Conservation (phyloP, 176 grass and related monocot genomes). For the Bromus sterilis region DNA sequence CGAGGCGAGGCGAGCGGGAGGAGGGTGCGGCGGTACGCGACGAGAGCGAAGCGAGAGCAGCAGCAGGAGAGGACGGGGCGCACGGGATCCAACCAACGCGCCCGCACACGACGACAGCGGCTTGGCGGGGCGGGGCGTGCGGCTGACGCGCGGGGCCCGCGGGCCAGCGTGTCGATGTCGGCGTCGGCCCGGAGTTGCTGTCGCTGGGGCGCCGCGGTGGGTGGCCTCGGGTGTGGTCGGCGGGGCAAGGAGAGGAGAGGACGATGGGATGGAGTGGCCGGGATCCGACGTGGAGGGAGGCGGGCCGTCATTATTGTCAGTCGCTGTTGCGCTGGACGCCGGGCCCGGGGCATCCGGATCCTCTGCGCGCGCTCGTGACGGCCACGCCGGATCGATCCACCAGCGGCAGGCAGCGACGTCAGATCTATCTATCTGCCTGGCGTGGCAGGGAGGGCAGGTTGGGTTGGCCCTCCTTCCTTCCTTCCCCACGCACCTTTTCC, state of each 20-base stretch:
- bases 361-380: background rate
- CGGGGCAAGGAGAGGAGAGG: too few relatives aligned
- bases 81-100: conserved; percentile 37
- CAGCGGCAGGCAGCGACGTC: conserved; percentile 4
- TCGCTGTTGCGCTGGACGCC: conserved; percentile 31
- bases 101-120: background rate
- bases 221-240: too few relatives aligned
- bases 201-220: conserved; percentile 18
- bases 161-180: conserved; percentile 7
- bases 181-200: conserved; percentile 15
- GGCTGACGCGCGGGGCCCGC: background rate
- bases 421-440: conserved; percentile 23
- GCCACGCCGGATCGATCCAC: background rate
- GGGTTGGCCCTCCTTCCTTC: background rate
- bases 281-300: conserved; percentile 18
- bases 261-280: background rate
- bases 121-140: background rate
- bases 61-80: background rate
- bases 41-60: background rate
- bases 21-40: background rate
- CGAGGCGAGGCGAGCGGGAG: background rate
- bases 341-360: background rate
- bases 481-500: background rate
- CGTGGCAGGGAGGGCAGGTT: background rate
- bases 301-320: conserved; percentile 35